These are phyloP conservation scores for Leishmania turanica DNA, from an alignment of 208 protist genomes.

Conservation along the genomic window DNA sequence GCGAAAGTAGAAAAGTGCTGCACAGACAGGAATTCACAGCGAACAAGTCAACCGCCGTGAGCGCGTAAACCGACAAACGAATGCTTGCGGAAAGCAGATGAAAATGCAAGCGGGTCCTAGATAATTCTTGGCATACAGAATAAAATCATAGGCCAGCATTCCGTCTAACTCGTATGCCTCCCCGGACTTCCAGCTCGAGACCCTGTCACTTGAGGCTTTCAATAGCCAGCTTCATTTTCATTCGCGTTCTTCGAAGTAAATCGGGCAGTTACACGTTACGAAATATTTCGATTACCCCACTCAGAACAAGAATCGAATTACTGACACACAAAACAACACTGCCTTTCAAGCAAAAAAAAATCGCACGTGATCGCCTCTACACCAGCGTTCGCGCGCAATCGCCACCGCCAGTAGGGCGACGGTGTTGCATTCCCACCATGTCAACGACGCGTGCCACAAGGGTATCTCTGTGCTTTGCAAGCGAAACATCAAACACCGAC, in stretches of 20 bases:
- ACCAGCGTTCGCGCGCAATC: not conserved
- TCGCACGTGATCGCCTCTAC: not conserved
- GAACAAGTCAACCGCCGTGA: not conserved
- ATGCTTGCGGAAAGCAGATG: no score
- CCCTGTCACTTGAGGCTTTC: not conserved
- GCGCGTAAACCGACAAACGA: not conserved
- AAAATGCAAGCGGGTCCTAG: no score
- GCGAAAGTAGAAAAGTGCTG: not conserved
- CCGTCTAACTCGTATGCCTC: not conserved
- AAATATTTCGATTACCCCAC: not conserved
- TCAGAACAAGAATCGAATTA: not conserved
- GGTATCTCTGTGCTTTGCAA: constrained; percentile 30
- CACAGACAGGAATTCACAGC: not conserved
- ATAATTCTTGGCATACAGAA: not conserved
- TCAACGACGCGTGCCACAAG: constrained; percentile 26
- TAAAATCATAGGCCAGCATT: not conserved
- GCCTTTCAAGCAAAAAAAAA: not conserved
- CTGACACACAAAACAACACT: not conserved
- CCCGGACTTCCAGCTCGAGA: not conserved
- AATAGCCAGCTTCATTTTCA: not conserved
- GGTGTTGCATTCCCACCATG: constrained; percentile 28
- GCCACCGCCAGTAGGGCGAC: not conserved
- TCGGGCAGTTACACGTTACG: not conserved
- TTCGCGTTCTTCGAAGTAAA: not conserved
- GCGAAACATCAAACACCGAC: constrained; percentile 60